Base-by-base conservation (phyloP, 1,139 yeast genomes). In the Pichia sp. region DNA sequence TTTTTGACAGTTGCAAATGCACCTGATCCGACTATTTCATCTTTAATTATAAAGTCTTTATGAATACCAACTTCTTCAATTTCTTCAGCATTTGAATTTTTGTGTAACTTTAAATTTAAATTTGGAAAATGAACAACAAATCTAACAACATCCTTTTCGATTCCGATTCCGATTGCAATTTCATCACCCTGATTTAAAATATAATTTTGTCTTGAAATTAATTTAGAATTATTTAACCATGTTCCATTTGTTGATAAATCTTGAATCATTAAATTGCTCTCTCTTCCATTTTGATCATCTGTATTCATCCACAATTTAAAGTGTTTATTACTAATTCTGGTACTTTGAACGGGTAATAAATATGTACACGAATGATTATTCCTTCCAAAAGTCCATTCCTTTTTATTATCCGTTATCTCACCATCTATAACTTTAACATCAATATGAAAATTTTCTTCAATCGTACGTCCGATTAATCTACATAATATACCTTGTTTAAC, bases 1-100 rank as follows among this genome's bases (percentile, higher is more conserved):
- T 88, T 88, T 60, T 89, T 85, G 25, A 93, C 99, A 1, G 91
- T 86, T 4, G 98, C 98, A 76, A 93, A 93, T 7, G 98, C 98
- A 10, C 99, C 99, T 61, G 88, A 95, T 0, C 99, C 99, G 3
- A 93, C 85, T 7, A 87, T 83, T 61, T 87, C 96, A 64, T 83
- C 84, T 56, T 87, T 82, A 33, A 93, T 80, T 18, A 87, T 86
- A 66, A 83, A 93, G 61, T 85, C 87, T 54, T 80, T 81, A 63
- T 79, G 78, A 19, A 93, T 84, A 0, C 90, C 76, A n/a, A 42
- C 44, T 11, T 53, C 55, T 16, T 44, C 45, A 25, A 41, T 28
- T 19, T 28, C 41, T 10, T 44, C 34, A 29, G 33, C 42, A 5
- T 44, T 39, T 28, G 34, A 29, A 16, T 27, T 43, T 11, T 57